Evolutionary conservation across 805 yeast genomes (phyloP).

Genomic region (Candida incommunis): DNA sequence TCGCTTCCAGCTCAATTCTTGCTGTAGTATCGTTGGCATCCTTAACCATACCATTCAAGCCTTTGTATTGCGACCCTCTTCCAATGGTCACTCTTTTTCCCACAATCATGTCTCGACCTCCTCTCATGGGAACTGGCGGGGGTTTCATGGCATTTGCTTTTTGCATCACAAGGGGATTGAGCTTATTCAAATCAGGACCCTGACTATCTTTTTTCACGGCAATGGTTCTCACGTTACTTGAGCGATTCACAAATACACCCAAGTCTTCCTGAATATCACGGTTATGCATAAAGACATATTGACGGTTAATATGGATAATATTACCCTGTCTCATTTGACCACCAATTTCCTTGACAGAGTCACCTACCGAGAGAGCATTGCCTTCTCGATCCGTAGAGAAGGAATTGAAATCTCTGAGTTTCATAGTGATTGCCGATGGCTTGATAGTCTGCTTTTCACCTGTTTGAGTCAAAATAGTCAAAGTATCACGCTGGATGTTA

Average conservation of each 20-base stretch:
- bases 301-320: constrained; percentile 74
- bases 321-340: constrained; percentile 85
- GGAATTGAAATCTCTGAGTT: constrained; percentile 48
- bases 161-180: constrained; percentile 60
- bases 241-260: constrained; percentile 77
- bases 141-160: constrained; percentile 33
- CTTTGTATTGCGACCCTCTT: constrained; percentile 85
- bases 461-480: constrained; percentile 66
- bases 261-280: constrained; percentile 69
- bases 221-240: constrained; percentile 65
- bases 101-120: constrained; percentile 71
- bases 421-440: constrained; percentile 73
- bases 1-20: constrained; percentile 86
- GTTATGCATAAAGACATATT: constrained; percentile 64
- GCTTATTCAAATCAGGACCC: constrained; percentile 57
- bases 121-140: constrained; percentile 41
- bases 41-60: constrained; percentile 81
- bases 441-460: constrained; percentile 60
- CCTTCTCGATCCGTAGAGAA: constrained; percentile 82
- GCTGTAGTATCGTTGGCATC: constrained; percentile 90
- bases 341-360: constrained; percentile 70
- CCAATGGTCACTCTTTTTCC: constrained; percentile 77
- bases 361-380: constrained; percentile 75
- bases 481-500: constrained; percentile 77
- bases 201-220: constrained; percentile 67